phyloP scores from a whole-genome alignment of 2,329 filamentous ascomycete genomes.

The Aspergillus quadrilineatus region DNA sequence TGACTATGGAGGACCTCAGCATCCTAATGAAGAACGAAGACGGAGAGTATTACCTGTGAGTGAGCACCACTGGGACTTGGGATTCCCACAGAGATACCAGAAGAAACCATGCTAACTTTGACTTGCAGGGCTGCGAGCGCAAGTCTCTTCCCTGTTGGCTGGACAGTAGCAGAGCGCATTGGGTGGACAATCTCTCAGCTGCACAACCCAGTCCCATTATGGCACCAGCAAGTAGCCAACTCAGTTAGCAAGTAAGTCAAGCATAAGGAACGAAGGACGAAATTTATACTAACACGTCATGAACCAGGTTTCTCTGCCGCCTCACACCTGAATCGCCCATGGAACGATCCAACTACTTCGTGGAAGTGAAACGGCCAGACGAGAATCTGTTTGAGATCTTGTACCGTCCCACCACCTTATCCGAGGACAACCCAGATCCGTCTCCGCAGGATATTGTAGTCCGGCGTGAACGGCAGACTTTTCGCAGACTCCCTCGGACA shows the following conservation, averaged over 20 bases:
- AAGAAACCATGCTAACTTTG: slow-evolving; percentile 1
- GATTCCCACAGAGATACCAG: background rate
- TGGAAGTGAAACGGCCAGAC: slow-evolving; percentile 46
- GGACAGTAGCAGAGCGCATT: slow-evolving; percentile 50
- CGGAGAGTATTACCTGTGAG: slow-evolving; percentile 50
- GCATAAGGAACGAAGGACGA: background rate
- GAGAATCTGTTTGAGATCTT: slow-evolving; percentile 44
- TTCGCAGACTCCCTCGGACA: slow-evolving; percentile 46
- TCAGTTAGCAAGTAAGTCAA: slow-evolving; percentile 44
- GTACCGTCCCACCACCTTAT: slow-evolving; percentile 44
- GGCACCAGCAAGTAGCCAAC: slow-evolving; percentile 48
- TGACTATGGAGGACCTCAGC: slow-evolving; percentile 55
- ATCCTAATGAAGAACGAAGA: slow-evolving; percentile 49
- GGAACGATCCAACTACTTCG: slow-evolving; percentile 52
- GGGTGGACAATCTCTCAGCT: slow-evolving; percentile 51
- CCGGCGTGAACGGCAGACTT: slow-evolving; percentile 52
- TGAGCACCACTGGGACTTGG: background rate
- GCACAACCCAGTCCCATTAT: slow-evolving; percentile 49
- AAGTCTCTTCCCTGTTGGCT: slow-evolving; percentile 55
- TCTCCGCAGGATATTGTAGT: slow-evolving; percentile 45
- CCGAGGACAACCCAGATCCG: slow-evolving; percentile 39
- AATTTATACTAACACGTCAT: slow-evolving; percentile 6
- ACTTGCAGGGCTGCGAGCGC: slow-evolving; percentile 48
- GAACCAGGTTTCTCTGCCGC: slow-evolving; percentile 45
- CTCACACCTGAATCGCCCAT: slow-evolving; percentile 45